phyloP scores from a whole-genome alignment of 192 early-diverging fungal genomes.

The Pilaira anomala region DNA sequence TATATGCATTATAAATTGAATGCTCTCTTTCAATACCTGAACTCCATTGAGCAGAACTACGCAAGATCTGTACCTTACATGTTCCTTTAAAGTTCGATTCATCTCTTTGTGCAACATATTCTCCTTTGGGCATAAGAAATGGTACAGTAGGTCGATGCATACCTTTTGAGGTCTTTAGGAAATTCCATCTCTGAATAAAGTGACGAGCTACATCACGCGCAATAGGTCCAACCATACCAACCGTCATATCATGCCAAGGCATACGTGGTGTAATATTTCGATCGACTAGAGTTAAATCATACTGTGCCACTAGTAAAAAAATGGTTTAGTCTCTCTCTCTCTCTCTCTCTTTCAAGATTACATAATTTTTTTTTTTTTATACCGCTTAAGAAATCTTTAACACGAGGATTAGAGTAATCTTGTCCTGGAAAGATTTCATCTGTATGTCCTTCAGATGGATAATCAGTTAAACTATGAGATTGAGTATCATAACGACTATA shows the following conservation, averaged over 20 bases:
- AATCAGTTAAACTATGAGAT: slow-evolving; percentile 72
- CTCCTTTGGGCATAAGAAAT: slow-evolving; percentile 72
- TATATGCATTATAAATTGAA: slow-evolving; percentile 82
- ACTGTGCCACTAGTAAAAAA: slow-evolving; percentile 24
- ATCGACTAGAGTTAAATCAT: slow-evolving; percentile 37
- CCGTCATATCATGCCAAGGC: slow-evolving; percentile 89
- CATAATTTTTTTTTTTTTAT: slow-evolving; percentile 4
- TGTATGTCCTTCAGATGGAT: slow-evolving; percentile 47
- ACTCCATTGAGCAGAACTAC: slow-evolving; percentile 71
- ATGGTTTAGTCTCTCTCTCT: neutral
- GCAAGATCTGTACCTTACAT: slow-evolving; percentile 62
- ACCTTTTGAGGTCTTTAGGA: slow-evolving; percentile 70
- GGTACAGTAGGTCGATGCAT: slow-evolving; percentile 58
- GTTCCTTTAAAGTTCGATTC: slow-evolving; percentile 58
- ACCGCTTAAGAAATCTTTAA: slow-evolving; percentile 70
- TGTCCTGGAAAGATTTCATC: slow-evolving; percentile 63
- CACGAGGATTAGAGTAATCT: slow-evolving; percentile 88
- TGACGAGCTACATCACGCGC: slow-evolving; percentile 85
- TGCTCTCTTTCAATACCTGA: slow-evolving; percentile 63
- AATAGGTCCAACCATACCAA: slow-evolving; percentile 74
- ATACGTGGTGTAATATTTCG: slow-evolving; percentile 58
- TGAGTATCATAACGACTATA: slow-evolving; percentile 72
- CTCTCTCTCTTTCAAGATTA: too few species aligned
- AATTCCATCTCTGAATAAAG: slow-evolving; percentile 90
- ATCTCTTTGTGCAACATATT: slow-evolving; percentile 60